Conservation (phyloP, 148 eudicot species). For the Cornus suecica region DNA sequence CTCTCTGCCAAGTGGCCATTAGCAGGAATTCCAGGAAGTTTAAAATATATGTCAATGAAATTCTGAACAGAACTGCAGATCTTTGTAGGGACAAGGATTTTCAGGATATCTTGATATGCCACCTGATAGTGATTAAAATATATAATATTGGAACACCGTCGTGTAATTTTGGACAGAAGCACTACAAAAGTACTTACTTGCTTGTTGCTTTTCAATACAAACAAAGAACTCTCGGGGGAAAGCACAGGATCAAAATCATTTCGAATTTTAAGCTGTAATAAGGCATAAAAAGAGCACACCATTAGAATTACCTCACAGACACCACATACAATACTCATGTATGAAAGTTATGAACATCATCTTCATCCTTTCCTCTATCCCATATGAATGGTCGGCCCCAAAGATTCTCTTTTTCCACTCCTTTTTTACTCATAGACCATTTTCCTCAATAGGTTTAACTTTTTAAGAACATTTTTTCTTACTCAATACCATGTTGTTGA, state of each 20-base stretch:
- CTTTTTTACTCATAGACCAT: too few relatives aligned
- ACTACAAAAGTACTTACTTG: constrained; percentile 51
- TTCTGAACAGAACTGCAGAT: constrained; percentile 90
- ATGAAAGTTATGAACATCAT: too few relatives aligned
- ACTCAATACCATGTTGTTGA: too few relatives aligned
- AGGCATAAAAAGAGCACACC: constrained; percentile 1
- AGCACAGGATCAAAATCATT: constrained; percentile 99
- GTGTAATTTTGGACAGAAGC: not conserved
- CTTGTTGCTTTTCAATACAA: constrained; percentile 91
- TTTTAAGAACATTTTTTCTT: too few relatives aligned
- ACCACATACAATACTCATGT: not conserved
- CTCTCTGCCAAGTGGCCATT: constrained; percentile 81
- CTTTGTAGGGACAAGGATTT: constrained; percentile 77
- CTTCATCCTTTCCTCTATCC: too few relatives aligned
- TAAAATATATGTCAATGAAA: constrained; percentile 81
- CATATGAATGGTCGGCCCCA: too few relatives aligned
- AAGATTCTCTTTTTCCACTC: too few relatives aligned
- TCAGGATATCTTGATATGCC: constrained; percentile 76
- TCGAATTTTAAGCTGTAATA: constrained; percentile 85
- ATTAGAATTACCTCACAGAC: not conserved
- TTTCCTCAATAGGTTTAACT: too few relatives aligned
- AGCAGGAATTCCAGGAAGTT: constrained; percentile 85
- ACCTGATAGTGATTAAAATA: constrained; percentile 42
- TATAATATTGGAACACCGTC: constrained; percentile 6
- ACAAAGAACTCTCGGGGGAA: constrained; percentile 97